Evolutionary conservation across 164 flowering plant genomes (phyloP), one percentile per base, ranked within the genome.

Genomic region (Kingdonia uniflora): DNA sequence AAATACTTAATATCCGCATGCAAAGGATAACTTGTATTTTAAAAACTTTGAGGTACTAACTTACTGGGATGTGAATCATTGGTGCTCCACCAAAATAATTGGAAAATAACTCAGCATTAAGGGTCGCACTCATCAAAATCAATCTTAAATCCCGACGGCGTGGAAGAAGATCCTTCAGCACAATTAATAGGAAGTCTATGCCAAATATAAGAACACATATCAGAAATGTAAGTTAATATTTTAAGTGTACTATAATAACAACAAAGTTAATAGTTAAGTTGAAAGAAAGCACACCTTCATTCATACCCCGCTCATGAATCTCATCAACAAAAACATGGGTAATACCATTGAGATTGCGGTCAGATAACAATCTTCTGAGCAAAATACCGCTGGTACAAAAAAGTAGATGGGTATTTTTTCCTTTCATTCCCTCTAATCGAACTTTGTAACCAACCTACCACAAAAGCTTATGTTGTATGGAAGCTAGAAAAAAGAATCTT

Each of bases 271-370:
- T 2, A 60, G 21, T 13, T 8, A 17, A 42, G n/a, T 24, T 17
- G 14, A 56, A 6, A 58, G 42, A 14, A 63, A 40, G 6, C 16
- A 37, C 56, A 94, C 99, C 99, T 84, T 94, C 99, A 66, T 89
- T 94, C 97, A 89, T 94, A 64, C 99, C 99, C 42, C 99, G 76
- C 76, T 94, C 99, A 67, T 94, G 99, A 70, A 94, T 94, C 74
- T 94, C 99, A 82, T 94, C 99, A 46, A 94, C 97, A 65, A 94
- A 94, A 55, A 94, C 99, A 85, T 94, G 99, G 38, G 96, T 94
- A 63, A 89, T 57, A 50, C 99, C 99, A 72, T 76, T 65, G 64
- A 94, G 73, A 63, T 94, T 88, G 29, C 82, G 86, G 59, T 94
- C 97, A 72, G 77, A 72, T 67, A 89, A 63, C 65, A 94, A 75